Base-by-base conservation (phyloP, 352 stramenopile genomes). In the Globisporangium takayamanum region DNA sequence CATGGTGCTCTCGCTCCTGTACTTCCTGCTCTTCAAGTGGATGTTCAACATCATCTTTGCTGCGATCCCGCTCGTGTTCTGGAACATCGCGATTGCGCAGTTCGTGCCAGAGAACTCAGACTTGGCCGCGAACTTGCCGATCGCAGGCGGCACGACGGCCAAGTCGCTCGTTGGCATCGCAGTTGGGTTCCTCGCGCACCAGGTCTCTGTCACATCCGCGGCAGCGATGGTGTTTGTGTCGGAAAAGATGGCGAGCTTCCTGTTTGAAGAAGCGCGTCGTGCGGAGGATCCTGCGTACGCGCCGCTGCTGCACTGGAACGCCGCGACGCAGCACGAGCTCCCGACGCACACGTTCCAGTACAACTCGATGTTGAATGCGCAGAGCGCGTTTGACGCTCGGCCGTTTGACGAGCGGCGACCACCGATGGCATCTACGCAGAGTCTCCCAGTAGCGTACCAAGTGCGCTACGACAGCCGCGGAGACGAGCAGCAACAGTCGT, bases 1-100 rank as follows among this genome's bases (percentile, higher is more conserved):
- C 41, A 88, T 89, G 80, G 30, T 81, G 53, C 63, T 82, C 55
- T 89, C 80, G 45, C 47, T 86, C 26, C 47, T 88, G 16, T 89
- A 89, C 59, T 89, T 89, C 28, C 39, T 89, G 56, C 58, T 87
- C 48, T 87, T 89, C 69, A 84, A 84, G 53, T 78, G 72, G 61
- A 37, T 85, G 15, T 67, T 89, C 50, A 74, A 86, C 61, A 8
- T 88, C 50, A 57, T 86, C 25, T 86, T 88, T 50, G 74, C 74
- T 37, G 36, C 42, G 10, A 55, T 88, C 1, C 80, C 80, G 42
- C 53, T 89, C 14, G 1, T 57, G 42, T 53, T 88, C 22, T 89
- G 78, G 77, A 16, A 62, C 10, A 45, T 87, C 37, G 68, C 69
- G 22, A 28, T 77, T 15, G 62, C 59, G 36, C 75, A 88, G 33